Evolutionary conservation across 108 stramenopile genomes (phyloP), one percentile per base, ranked within the genome.

Genomic region (Cyclostephanos invisitatus): DNA sequence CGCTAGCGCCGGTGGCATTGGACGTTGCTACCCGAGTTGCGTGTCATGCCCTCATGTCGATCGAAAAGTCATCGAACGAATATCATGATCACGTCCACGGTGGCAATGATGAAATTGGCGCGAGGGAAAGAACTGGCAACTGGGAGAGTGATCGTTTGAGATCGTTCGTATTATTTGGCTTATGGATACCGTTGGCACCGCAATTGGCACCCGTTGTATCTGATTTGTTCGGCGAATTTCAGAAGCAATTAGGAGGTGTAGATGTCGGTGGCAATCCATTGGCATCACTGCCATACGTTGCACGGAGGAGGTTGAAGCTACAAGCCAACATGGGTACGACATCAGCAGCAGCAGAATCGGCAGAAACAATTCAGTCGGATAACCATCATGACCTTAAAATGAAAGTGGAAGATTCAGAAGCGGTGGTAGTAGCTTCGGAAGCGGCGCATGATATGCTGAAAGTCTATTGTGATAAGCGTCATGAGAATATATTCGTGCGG

Each of bases 151-250:
- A 67, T 37, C 64, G 50, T 1, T 67, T 81, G 20, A 71, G 48
- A 32, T 74, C 71, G 42, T 88, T 81, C 48, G 61, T 87, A 25
- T 62, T 95, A 25, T 82, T 90, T 67, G 84, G 88, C 20, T 77
- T 75, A 56, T 95, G 94, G 94, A 59, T 93, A 29, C 86, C 87
- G 4, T 48, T 92, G 20, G 94, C 94, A 49, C 91, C 94, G 21
- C 91, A 93, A 56, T 46, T 92, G 58, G 76, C 83, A 22, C 90
- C 89, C 18, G 72, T 95, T 44, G 81, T 81, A 9, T 80, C 78
- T 10, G 89, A 91, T 60, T 74, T 91, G 67, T 87, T 89, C 57
- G 58, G 58, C 29, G 67, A 53, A 42, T 53, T 58, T 42, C 59
- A 44, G 22, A 48, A 29, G 1, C 25, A 35, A 25, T 46, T 28